phyloP scores from a whole-genome alignment of 306 rosid genomes.

The Coriaria nepalensis region DNA sequence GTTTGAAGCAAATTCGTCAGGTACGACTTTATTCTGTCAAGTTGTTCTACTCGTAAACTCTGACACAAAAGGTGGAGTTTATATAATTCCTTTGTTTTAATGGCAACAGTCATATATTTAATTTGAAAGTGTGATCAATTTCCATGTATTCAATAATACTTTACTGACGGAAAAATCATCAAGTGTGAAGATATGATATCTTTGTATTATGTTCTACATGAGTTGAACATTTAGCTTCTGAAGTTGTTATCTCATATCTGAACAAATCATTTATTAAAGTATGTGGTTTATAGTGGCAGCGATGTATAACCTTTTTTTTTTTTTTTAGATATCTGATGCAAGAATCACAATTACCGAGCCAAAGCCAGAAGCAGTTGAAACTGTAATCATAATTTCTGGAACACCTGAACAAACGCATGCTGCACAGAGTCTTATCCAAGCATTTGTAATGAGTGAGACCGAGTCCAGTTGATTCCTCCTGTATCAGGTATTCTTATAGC shows the following conservation, averaged over 20 bases:
- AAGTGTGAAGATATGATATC: too few relatives aligned
- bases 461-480: conserved; percentile 47
- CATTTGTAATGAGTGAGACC: conserved; percentile 80
- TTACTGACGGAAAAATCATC: too few relatives aligned
- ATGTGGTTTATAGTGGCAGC: conserved; percentile 4
- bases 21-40: conserved; percentile 17
- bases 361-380: conserved; percentile 78
- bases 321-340: conserved; percentile 85
- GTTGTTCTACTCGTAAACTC: too few relatives aligned
- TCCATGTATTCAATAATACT: too few relatives aligned
- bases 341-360: conserved; percentile 74
- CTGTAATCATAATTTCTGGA: conserved; percentile 77
- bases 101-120: too few relatives aligned
- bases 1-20: conserved; percentile 89
- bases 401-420: conserved; percentile 97
- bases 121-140: too few relatives aligned
- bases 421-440: conserved; percentile 97
- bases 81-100: too few relatives aligned
- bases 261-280: neutral
- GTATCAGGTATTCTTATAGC: conserved; percentile 26
- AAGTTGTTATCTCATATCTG: too few relatives aligned
- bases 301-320: conserved; percentile 13
- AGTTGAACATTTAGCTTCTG: too few relatives aligned
- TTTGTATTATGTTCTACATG: too few relatives aligned
- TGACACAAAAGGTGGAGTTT: too few relatives aligned